Evolutionary conservation across 2,329 filamentous ascomycete genomes (phyloP).

Genomic region (Microascus cirrosus): DNA sequence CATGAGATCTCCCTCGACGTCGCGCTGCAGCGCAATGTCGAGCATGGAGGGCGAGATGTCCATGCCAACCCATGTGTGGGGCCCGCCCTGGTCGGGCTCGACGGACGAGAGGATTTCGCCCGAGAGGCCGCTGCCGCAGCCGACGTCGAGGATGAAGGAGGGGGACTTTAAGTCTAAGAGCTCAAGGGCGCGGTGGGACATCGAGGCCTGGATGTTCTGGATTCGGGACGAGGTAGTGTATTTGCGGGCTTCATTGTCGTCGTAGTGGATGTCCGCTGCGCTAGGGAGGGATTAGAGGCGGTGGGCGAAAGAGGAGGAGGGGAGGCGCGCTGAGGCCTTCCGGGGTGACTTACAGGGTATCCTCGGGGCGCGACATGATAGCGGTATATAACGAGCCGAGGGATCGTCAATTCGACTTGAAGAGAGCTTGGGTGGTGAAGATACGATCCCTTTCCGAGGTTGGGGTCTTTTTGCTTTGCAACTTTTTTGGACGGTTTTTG

Average conservation of each 20-base stretch:
- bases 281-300: constrained; percentile 31
- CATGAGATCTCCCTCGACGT: constrained; percentile 88
- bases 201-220: constrained; percentile 85
- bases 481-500: constrained; percentile 1
- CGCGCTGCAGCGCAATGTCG: constrained; percentile 82
- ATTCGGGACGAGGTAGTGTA: constrained; percentile 96
- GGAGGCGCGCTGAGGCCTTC: background rate
- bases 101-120: constrained; percentile 84
- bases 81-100: constrained; percentile 59
- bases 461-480: background rate
- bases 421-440: background rate
- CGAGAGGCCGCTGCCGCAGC: constrained; percentile 87
- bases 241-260: constrained; percentile 89
- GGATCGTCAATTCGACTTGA: background rate
- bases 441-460: background rate
- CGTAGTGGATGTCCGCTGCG: constrained; percentile 93
- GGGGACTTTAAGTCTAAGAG: constrained; percentile 72
- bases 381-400: background rate
- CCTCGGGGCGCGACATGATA: constrained; percentile 93
- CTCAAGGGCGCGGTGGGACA: constrained; percentile 88
- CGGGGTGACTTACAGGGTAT: constrained; percentile 60
- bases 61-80: constrained; percentile 95
- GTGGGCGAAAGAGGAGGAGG: constrained; percentile 1
- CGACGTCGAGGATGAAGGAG: constrained; percentile 89
- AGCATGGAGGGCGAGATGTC: constrained; percentile 94